Evolutionary conservation across 202 grass and related monocot genomes (phyloP).

Genomic region (Saccharum hybrid): DNA sequence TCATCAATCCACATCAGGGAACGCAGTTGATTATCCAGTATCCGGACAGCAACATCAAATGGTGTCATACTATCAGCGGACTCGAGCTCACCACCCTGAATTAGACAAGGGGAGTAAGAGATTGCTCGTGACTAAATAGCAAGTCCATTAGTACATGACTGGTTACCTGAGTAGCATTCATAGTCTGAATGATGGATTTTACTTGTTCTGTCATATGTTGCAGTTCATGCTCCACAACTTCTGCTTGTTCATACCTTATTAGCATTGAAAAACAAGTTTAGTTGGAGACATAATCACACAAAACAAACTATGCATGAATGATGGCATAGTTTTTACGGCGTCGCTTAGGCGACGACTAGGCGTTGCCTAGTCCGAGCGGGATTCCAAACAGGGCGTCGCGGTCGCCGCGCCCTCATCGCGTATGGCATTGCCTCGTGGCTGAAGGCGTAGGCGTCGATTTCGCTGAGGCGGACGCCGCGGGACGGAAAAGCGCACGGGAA

Average conservation of each 20-base stretch:
- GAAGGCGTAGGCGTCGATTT: too few relatives aligned
- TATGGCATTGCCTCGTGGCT: too few relatives aligned
- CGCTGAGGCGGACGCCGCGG: too few relatives aligned
- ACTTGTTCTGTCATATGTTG: conserved; percentile 98
- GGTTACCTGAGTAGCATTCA: conserved; percentile 89
- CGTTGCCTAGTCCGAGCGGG: too few relatives aligned
- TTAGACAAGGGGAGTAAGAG: conserved; percentile 29
- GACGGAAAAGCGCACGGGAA: too few relatives aligned
- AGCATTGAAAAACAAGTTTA: conserved; percentile 41
- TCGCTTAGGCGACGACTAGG: too few relatives aligned
- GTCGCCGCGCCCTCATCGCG: too few relatives aligned
- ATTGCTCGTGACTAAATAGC: neutral
- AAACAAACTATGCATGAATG: neutral
- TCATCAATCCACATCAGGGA: conserved; percentile 99
- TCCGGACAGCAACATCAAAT: conserved; percentile 93
- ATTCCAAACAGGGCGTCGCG: too few relatives aligned
- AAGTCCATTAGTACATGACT: conserved; percentile 21
- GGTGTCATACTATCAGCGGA: conserved; percentile 77
- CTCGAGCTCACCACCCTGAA: conserved; percentile 79
- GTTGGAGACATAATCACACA: neutral
- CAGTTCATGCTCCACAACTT: conserved; percentile 86
- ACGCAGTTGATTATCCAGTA: conserved; percentile 95
- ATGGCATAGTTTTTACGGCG: too few relatives aligned
- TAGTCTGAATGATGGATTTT: conserved; percentile 93
- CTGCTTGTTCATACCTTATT: conserved; percentile 88